These are phyloP conservation scores for Grigorovia yakushimaensis DNA, from an alignment of 805 yeast species.

Conservation along the genomic window DNA sequence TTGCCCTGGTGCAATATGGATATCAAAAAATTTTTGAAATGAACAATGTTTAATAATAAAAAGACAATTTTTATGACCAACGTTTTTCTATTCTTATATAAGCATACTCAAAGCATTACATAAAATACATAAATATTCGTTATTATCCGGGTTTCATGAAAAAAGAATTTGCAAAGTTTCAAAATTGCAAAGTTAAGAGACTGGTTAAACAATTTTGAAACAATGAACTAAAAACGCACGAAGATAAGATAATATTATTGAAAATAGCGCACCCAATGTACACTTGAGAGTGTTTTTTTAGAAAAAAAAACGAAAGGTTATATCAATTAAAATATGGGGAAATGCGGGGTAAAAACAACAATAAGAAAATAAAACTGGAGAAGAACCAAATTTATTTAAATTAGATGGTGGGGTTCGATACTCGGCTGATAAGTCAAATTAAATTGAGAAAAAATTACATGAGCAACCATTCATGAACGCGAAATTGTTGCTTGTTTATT, in stretches of 20 bases:
- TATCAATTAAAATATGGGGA: not conserved
- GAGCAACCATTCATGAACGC: too few species aligned
- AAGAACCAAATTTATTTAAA: not conserved
- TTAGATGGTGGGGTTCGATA: not conserved
- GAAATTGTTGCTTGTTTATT: too few species aligned
- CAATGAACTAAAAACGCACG: too few species aligned
- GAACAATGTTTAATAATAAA: not conserved
- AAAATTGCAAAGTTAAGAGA: too few species aligned
- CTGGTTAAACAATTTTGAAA: too few species aligned
- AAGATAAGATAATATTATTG: too few species aligned
- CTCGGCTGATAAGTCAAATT: not conserved
- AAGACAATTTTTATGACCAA: too few species aligned
- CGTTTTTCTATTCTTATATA: not conserved
- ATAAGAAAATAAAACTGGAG: not conserved
- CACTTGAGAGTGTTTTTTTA: too few species aligned
- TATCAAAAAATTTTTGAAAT: conserved; percentile 7
- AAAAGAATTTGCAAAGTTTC: too few species aligned
- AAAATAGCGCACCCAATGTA: too few species aligned
- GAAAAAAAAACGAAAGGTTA: not conserved
- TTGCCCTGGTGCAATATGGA: conserved; percentile 14
- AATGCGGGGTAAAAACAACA: not conserved
- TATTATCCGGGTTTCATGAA: too few species aligned
- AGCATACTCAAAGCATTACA: not conserved
- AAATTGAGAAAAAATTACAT: too few species aligned
- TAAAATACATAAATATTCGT: not conserved